A percentile compares a stretch with the other conserved stretches of the same genome.
Conservation (phyloP, 306 rosid species). For the Castanospermum australe region DNA sequence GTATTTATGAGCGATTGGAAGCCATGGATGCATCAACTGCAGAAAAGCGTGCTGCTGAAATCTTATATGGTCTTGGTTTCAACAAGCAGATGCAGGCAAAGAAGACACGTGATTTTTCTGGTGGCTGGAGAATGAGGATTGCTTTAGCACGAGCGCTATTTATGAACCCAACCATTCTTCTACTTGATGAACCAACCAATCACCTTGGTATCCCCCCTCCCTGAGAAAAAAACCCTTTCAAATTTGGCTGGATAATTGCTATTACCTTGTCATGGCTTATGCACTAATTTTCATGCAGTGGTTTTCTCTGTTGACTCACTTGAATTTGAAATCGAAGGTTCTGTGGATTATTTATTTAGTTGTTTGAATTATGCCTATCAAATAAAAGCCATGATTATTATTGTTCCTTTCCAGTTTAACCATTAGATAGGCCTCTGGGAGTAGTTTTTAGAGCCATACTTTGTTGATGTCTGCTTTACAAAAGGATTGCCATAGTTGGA, state of each 20-base stretch:
- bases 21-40: slow-evolving; percentile 96
- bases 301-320: background rate
- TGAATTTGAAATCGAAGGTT: slow-evolving; percentile 1
- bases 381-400: background rate
- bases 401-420: background rate
- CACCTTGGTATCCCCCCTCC: slow-evolving; percentile 68
- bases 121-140: slow-evolving; percentile 99
- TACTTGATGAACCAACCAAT: slow-evolving; percentile 98
- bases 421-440: background rate
- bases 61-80: slow-evolving; percentile 90
- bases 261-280: background rate
- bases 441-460: background rate
- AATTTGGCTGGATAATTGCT: background rate
- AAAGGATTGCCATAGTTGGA: background rate
- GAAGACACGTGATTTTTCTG: slow-evolving; percentile 93
- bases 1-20: slow-evolving; percentile 85
- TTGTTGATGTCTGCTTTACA: background rate
- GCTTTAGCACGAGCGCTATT: slow-evolving; percentile 94
- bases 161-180: slow-evolving; percentile 90
- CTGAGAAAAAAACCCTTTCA: background rate
- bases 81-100: slow-evolving; percentile 90
- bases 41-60: slow-evolving; percentile 99
- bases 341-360: background rate
- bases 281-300: background rate
- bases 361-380: background rate